Conservation (phyloP, 1,284 basidiomycete genomes). For the Psilocybe mexicana region DNA sequence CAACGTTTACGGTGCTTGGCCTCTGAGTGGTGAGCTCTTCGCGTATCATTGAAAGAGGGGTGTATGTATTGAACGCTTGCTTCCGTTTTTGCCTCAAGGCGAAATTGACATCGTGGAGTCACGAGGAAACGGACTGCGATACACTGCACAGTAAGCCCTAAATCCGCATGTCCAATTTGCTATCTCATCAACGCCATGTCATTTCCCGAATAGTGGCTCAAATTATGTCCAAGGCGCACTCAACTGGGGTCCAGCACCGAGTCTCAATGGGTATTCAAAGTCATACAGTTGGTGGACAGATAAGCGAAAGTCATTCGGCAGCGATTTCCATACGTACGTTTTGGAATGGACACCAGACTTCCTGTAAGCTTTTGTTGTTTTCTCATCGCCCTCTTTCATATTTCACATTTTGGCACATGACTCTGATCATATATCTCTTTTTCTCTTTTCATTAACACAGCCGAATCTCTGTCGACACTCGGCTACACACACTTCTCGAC, state of each 20-base stretch:
- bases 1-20: slow-evolving; percentile 75
- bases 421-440: slow-evolving; percentile 24
- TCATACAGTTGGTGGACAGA: slow-evolving; percentile 72
- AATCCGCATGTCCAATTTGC: not conserved
- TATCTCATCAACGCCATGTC: not conserved
- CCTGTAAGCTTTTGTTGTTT: slow-evolving; percentile 53
- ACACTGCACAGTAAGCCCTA: slow-evolving; percentile 47
- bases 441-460: slow-evolving; percentile 28
- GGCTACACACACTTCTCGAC: slow-evolving; percentile 69
- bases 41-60: not conserved
- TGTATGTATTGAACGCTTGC: not conserved
- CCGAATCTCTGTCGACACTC: slow-evolving; percentile 73
- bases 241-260: slow-evolving; percentile 72
- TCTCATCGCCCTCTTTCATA: slow-evolving; percentile 24
- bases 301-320: slow-evolving; percentile 62
- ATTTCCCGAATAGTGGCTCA: slow-evolving; percentile 42
- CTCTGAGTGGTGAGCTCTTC: slow-evolving; percentile 46
- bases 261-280: slow-evolving; percentile 54
- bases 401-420: slow-evolving; percentile 27
- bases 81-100: slow-evolving; percentile 27
- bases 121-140: slow-evolving; percentile 63
- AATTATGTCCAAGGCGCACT: slow-evolving; percentile 76
- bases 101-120: slow-evolving; percentile 82
- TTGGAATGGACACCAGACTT: slow-evolving; percentile 80
- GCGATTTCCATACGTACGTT: slow-evolving; percentile 72